These are phyloP conservation scores for Yamadazyma akitaensis DNA, from an alignment of 805 yeast genomes.

Conservation along the genomic window DNA sequence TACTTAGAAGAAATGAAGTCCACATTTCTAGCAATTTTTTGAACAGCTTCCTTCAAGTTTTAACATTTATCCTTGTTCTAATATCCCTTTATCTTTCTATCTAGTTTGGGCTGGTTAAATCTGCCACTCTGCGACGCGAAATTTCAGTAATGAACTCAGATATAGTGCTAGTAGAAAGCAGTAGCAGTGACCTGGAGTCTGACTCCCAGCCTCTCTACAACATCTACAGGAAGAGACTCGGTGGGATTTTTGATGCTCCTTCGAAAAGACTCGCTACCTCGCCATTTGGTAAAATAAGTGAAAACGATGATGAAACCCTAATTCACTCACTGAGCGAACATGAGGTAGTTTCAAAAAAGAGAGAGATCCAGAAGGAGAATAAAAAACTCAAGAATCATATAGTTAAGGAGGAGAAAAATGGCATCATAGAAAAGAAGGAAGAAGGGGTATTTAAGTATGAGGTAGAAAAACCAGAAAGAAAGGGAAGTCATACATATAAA, in stretches of 20 bases:
- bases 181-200: conserved; percentile 1
- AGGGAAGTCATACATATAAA: too few species aligned
- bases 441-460: too few species aligned
- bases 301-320: neutral
- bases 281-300: neutral
- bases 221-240: conserved; percentile 4
- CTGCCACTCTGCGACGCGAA: neutral
- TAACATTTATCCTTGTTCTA: neutral
- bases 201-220: conserved; percentile 2
- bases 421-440: too few species aligned
- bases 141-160: neutral
- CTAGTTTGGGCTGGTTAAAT: neutral
- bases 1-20: too few species aligned
- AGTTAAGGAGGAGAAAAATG: neutral
- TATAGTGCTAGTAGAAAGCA: conserved; percentile 5
- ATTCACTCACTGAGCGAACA: neutral
- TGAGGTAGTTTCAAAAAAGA: neutral
- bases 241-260: neutral
- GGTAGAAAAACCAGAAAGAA: too few species aligned
- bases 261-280: conserved; percentile 1
- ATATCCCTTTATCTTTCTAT: neutral
- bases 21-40: neutral
- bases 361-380: neutral
- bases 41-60: neutral
- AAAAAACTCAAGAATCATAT: neutral